Percentiles rank a stretch among this genome's conserved stretches.
These are phyloP conservation scores for Paecilomyces variotii DNA, from an alignment of 2,329 filamentous ascomycete genomes.

Conservation along the genomic window DNA sequence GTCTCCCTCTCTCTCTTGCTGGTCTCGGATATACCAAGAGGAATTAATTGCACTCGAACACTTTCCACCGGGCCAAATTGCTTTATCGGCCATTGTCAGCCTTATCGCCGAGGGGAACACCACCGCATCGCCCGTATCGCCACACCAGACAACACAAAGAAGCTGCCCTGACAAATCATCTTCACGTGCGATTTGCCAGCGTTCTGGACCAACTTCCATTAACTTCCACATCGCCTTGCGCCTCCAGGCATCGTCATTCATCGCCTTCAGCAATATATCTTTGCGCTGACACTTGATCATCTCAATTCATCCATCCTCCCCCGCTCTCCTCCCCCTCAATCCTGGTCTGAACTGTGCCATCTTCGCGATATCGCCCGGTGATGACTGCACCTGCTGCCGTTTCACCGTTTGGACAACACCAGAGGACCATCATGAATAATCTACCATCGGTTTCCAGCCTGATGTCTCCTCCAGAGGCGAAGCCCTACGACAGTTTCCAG, in stretches of 20 bases:
- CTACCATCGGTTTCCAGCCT: conserved; percentile 37
- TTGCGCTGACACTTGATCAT: background rate
- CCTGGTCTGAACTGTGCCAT: background rate
- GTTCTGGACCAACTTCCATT: conserved; percentile 15
- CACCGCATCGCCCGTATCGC: conserved; percentile 6
- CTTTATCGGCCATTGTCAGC: conserved; percentile 2
- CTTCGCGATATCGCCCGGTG: conserved; percentile 8
- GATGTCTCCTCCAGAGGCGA: conserved; percentile 41
- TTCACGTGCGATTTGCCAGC: conserved; percentile 7
- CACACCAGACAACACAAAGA: conserved; percentile 7
- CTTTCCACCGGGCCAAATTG: background rate
- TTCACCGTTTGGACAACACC: conserved; percentile 13
- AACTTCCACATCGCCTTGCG: conserved; percentile 17
- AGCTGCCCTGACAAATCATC: conserved; percentile 16
- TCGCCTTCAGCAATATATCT: conserved; percentile 4
- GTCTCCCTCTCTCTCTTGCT: background rate
- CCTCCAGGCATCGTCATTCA: conserved; percentile 14
- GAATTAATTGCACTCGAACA: background rate
- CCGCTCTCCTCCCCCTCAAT: background rate
- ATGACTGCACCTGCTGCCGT: conserved; percentile 19
- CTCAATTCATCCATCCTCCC: background rate
- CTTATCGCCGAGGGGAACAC: conserved; percentile 14
- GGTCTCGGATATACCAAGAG: background rate
- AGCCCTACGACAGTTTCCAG: conserved; percentile 43
- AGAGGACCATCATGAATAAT: conserved; percentile 31